Evolutionary conservation across 805 yeast species (phyloP).

Genomic region (Kuraishia capsulata): DNA sequence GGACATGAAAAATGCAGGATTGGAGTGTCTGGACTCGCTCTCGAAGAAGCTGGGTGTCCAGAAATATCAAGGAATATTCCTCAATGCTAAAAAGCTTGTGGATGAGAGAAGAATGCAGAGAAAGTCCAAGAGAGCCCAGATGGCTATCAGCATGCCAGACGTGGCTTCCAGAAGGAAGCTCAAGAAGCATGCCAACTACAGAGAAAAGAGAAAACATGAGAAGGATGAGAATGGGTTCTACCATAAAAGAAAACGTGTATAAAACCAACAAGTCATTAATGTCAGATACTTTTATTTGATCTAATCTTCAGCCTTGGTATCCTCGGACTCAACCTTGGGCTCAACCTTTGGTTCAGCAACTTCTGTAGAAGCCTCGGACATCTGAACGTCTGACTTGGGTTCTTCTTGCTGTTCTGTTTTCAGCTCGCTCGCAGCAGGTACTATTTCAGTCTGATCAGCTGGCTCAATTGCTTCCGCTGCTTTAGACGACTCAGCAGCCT

Average conservation of each 20-base stretch:
- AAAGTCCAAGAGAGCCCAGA: constrained; percentile 62
- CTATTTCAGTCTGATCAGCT: too few species aligned
- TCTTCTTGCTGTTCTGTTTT: too few species aligned
- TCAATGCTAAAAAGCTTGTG: constrained; percentile 55
- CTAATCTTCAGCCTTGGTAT: background rate
- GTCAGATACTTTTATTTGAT: background rate
- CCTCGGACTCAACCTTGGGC: constrained; percentile 2
- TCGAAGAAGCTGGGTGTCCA: constrained; percentile 66
- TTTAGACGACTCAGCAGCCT: too few species aligned
- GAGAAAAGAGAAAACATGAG: constrained; percentile 68
- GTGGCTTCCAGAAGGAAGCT: constrained; percentile 70
- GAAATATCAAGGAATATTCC: constrained; percentile 50
- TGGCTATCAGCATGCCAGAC: constrained; percentile 75
- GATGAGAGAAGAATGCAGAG: constrained; percentile 64
- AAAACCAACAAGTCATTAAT: constrained; percentile 1
- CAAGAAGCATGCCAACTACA: constrained; percentile 63
- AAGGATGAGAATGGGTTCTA: constrained; percentile 74
- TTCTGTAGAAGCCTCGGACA: too few species aligned
- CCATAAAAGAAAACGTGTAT: constrained; percentile 40
- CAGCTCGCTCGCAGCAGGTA: too few species aligned
- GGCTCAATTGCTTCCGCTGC: too few species aligned
- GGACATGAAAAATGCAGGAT: constrained; percentile 39
- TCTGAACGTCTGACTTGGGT: too few species aligned
- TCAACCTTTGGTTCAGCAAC: constrained; percentile 4
- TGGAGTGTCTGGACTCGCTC: constrained; percentile 60